A percentile compares a stretch with the other conserved stretches of the same genome.
Evolutionary conservation across 192 early-diverging fungal species (phyloP).

Genomic region (Gorgonomyces haynaldii): DNA sequence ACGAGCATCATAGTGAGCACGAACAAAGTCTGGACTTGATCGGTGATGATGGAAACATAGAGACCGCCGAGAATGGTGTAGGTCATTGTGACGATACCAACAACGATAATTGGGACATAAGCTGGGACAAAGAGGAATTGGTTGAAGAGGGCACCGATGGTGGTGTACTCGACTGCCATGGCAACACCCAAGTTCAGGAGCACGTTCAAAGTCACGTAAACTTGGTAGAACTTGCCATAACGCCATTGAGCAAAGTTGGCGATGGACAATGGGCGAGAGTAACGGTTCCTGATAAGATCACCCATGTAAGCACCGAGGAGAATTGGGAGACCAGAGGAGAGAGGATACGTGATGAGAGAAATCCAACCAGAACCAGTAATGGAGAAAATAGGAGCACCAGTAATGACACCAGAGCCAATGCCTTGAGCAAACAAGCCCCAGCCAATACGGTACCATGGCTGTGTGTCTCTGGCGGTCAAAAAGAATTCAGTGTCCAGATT

Average conservation of each 20-base stretch:
- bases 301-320: slow-evolving; percentile 12
- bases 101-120: slow-evolving; percentile 27
- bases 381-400: not conserved
- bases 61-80: slow-evolving; percentile 36
- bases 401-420: slow-evolving; percentile 18
- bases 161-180: slow-evolving; percentile 27
- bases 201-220: slow-evolving; percentile 19
- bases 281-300: slow-evolving; percentile 5
- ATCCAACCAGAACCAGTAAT: not conserved
- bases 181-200: slow-evolving; percentile 26
- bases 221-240: slow-evolving; percentile 14
- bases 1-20: slow-evolving; percentile 14
- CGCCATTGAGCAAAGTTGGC: slow-evolving; percentile 18
- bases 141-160: slow-evolving; percentile 28
- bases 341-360: slow-evolving; percentile 17
- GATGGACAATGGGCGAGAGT: slow-evolving; percentile 23
- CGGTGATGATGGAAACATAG: slow-evolving; percentile 33
- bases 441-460: slow-evolving; percentile 12
- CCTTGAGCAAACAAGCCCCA: slow-evolving; percentile 30
- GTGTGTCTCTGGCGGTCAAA: slow-evolving; percentile 29
- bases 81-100: slow-evolving; percentile 29
- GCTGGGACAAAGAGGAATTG: slow-evolving; percentile 14
- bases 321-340: slow-evolving; percentile 30
- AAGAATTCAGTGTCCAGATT: slow-evolving; percentile 26
- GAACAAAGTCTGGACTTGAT: slow-evolving; percentile 26